Base-by-base conservation (phyloP, 2,329 filamentous ascomycete species). In the Stagonosporopsis rhizophila region DNA sequence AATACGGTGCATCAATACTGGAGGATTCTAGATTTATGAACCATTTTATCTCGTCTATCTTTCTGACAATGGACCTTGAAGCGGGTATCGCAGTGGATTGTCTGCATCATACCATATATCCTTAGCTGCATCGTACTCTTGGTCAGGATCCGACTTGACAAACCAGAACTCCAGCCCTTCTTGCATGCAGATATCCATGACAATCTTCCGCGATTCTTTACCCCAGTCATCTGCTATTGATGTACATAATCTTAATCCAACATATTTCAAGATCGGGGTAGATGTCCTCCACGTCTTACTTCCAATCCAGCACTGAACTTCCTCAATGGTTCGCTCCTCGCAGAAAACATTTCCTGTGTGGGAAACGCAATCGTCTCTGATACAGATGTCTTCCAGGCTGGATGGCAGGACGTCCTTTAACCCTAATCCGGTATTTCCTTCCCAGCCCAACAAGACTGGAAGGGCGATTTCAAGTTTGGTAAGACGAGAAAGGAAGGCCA, bases 381-480 rank as follows among this genome's bases (percentile, higher is more conserved):
- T 41, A 17, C 47, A 51, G 6, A 51, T n/a, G 20, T 51, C 47
- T 37, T 42, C 38, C 11, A 51, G 28, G 25, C 22, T 51, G 7
- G 3, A 42, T 6, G 47, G 47, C 9, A 51, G 15, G 3, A 38
- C 38, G n/a, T 44, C 40, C 34, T 51, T 30, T 25, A 51, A 4
- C 9, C 25, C 19, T n/a, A 42, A 4, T 12, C 32, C 47, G 20
- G 20, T 15, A 27, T 44, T 14, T 17, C 47, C 47, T 15, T 14
- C 14, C 47, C 47, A 51, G 28, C 38, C 19, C 2, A 51, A n/a
- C 4, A 44, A 35, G 14, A 51, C 19, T 17, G 47, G 47, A 19
- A 51, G 47, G 20, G 47, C 47, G 9, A 44, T 35, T 19, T 51
- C 47, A 6, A 51, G 38, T 28, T 37, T 51, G 38, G 28, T 51